Base-by-base conservation (phyloP, 768 basidiomycete species). In the Glaciozyma martinii region DNA sequence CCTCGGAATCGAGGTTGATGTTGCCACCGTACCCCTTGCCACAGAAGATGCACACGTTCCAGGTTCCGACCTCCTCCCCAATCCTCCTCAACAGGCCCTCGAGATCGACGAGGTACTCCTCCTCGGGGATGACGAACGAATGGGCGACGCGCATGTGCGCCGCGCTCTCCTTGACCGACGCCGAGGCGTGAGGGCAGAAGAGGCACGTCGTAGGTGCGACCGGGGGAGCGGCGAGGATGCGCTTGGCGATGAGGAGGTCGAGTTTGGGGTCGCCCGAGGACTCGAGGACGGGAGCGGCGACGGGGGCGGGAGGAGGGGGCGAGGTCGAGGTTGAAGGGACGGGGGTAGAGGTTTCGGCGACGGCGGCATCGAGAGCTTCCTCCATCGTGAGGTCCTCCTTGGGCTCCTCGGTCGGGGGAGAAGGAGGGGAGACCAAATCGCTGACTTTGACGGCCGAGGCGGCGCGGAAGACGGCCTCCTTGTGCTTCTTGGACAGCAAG, bases 41-140 rank as follows among this genome's bases (percentile, higher is more conserved):
- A 78, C 95, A 99, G 77, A 81, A 90, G 32, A 98, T 82, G 79
- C 95, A 99, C 10, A 90, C 80, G 78, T 95, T 93, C 19, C 86
- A 89, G n/a, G 94, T 84, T 0, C 88, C 86, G 56, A 97, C 84
- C 78, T 95, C 95, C 78, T 95, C 90, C 8, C 88, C 90, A 10
- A 99, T 83, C 76, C 93, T 90, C 10, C 79, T 76, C 65, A 98
- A 78, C 53, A 99, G 82, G 6, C 94, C 95, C 8, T 83, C 71
- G 44, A 88, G 77, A 77, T 98, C 90, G 72, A 86, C 79, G 71
- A 98, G 84, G 76, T 88, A 93, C 56, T 95, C 89, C 49, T 85
- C 85, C 72, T 98, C 93, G 53, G 95, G 95, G 67, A 99, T 81
- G 80, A 94, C 95, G 81, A 98, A 98, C 13, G 91, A 91, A 77